Evolutionary conservation across 345 rosid species (phyloP), one percentile per base, ranked within the genome.

Genomic region (Sisymbrium altissimum): DNA sequence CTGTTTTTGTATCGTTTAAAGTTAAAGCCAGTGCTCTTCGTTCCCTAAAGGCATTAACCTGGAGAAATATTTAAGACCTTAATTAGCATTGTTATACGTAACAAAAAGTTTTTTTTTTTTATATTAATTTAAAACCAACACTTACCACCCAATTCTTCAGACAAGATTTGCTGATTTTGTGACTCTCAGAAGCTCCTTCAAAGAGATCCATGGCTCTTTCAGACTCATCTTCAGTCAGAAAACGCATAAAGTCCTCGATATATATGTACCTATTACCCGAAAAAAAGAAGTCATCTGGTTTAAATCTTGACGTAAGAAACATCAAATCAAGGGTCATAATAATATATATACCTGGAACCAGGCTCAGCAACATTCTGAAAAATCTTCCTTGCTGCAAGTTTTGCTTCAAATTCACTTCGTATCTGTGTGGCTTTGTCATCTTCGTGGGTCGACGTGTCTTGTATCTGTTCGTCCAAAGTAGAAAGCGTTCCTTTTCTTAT

Each of bases 91-190:
- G 0, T 32, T 33, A 6, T 38, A 60, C n/a, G 25, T 0, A 7
- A 15, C 25, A 12, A 30, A 33, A 58, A 27, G 54, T 1, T 48
- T 60, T 48, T 15, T 49, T 1, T 48, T 60, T 48, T 15, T 49
- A 9, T 21, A 25, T 45, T 0, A 53, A 1, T 9, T 7, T 0
- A 11, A 33, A 43, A 17, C 7, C 36, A 69, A 53, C 12, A 66
- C 88, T 86, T 82, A 89, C 98, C 96, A 93, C 89, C 97, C 96
- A 91, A 56, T 87, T 88, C 84, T 88, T 93, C 53, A 93, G 68
- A 73, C 90, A 78, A n/a, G 81, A 74, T 81, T 89, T 91, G 80
- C 82, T 83, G 66, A 93, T 85, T 81, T 38, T 83, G 74, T 81
- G 76, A 69, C 50, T 71, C 77, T 86, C 97, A n/a, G 83, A 67